Conservation (phyloP, 352 stramenopile genomes). For the Phytophthora cactorum region DNA sequence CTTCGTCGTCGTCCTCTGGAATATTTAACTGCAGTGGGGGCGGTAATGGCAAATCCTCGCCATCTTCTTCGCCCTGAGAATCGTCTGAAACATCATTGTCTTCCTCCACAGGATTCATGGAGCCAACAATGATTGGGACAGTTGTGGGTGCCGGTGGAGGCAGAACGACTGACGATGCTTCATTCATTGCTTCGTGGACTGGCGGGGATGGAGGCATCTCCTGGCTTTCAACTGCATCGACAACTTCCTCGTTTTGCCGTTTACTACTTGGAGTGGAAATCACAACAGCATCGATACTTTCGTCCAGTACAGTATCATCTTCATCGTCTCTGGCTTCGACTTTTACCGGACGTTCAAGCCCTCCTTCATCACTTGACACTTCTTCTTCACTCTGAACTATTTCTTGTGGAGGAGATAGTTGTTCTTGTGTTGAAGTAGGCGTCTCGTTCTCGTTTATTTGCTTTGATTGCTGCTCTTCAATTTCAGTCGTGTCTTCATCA, state of each 20-base stretch:
- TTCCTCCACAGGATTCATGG: slow-evolving; percentile 39
- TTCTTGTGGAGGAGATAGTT: background rate
- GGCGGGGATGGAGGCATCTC: slow-evolving; percentile 2
- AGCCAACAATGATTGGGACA: slow-evolving; percentile 31
- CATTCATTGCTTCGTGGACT: background rate
- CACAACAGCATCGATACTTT: slow-evolving; percentile 7
- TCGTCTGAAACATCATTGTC: slow-evolving; percentile 35
- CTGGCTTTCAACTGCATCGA: background rate
- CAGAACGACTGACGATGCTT: background rate
- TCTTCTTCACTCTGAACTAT: background rate
- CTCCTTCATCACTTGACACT: background rate
- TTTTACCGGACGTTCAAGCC: background rate
- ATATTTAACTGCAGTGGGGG: slow-evolving; percentile 25
- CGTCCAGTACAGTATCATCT: background rate
- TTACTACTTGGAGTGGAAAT: background rate
- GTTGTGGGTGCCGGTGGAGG: slow-evolving; percentile 31
- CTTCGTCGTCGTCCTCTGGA: slow-evolving; percentile 49
- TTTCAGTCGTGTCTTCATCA: slow-evolving; percentile 1
- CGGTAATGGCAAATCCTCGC: slow-evolving; percentile 6
- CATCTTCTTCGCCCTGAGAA: slow-evolving; percentile 47
- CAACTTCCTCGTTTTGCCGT: background rate
- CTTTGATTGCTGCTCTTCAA: background rate
- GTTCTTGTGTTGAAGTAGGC: background rate
- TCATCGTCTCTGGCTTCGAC: background rate
- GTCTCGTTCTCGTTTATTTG: slow-evolving; percentile 2